phyloP scores from a whole-genome alignment of 2,329 filamentous ascomycete genomes.

The Colletotrichum sp. region DNA sequence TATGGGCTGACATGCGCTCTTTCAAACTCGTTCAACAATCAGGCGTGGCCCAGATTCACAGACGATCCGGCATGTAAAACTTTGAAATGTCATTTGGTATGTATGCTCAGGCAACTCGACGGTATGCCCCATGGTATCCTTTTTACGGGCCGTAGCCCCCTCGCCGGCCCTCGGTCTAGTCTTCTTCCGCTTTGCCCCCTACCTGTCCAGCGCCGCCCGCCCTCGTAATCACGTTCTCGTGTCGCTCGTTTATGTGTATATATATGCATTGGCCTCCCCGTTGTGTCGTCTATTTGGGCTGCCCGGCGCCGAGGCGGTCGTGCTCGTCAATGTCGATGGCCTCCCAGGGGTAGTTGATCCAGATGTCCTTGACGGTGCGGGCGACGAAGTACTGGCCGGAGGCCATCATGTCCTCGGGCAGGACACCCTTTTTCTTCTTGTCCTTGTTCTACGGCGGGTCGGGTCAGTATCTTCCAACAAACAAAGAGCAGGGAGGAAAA shows the following conservation, averaged over 20 bases:
- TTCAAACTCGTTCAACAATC: background rate
- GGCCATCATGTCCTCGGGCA: slow-evolving; percentile 79
- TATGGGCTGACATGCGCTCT: background rate
- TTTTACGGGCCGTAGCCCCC: background rate
- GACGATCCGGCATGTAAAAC: background rate
- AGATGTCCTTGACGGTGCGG: slow-evolving; percentile 87
- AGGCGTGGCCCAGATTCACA: background rate
- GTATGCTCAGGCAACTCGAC: slow-evolving; percentile 14
- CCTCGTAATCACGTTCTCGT: background rate
- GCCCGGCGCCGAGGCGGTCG: slow-evolving; percentile 68
- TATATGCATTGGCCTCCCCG: slow-evolving; percentile 6
- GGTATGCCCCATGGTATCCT: slow-evolving; percentile 15
- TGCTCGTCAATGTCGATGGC: slow-evolving; percentile 93
- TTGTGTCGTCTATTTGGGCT: slow-evolving; percentile 31
- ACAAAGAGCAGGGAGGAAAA: background rate
- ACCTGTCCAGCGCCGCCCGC: background rate
- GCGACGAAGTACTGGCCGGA: slow-evolving; percentile 81
- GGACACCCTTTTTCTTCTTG: slow-evolving; percentile 88
- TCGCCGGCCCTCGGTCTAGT: background rate
- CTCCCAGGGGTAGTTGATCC: slow-evolving; percentile 99
- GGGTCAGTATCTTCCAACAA: too few relatives aligned
- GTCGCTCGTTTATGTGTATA: background rate
- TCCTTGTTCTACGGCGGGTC: too few relatives aligned
- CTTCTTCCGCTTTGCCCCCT: background rate
- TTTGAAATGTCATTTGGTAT: slow-evolving; percentile 16